Evolutionary conservation across 148 eudicot species (phyloP).

Genomic region (Polygonum aviculare): DNA sequence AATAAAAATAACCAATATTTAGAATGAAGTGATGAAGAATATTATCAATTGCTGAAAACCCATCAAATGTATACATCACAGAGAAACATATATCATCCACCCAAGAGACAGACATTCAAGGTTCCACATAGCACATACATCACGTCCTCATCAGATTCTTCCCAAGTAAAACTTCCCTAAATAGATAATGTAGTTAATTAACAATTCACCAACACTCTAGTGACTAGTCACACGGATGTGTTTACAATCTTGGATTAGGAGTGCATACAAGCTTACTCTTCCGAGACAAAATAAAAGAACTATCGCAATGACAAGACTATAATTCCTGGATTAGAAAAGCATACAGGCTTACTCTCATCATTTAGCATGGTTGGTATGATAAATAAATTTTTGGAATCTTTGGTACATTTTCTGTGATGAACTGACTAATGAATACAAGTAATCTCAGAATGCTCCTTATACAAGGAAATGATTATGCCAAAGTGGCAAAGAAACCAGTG

Average conservation of each 20-base stretch:
- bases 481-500: background rate
- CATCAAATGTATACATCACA: background rate
- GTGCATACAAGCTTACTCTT: background rate
- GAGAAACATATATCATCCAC: background rate
- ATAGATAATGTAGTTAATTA: background rate
- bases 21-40: background rate
- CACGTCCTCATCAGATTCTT: background rate
- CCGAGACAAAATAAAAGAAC: background rate
- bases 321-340: background rate
- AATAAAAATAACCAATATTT: background rate
- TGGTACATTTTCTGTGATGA: background rate
- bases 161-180: background rate
- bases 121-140: too few relatives aligned
- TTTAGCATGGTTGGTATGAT: background rate
- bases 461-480: background rate
- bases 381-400: background rate
- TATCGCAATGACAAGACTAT: background rate
- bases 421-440: background rate
- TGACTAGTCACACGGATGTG: background rate
- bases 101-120: too few relatives aligned
- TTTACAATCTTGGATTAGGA: too few relatives aligned
- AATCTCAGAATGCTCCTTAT: background rate
- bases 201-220: background rate
- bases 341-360: background rate
- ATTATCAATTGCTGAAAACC: background rate